Conservation (phyloP, 1,284 basidiomycete genomes). For the Ceratobasidium sp. region DNA sequence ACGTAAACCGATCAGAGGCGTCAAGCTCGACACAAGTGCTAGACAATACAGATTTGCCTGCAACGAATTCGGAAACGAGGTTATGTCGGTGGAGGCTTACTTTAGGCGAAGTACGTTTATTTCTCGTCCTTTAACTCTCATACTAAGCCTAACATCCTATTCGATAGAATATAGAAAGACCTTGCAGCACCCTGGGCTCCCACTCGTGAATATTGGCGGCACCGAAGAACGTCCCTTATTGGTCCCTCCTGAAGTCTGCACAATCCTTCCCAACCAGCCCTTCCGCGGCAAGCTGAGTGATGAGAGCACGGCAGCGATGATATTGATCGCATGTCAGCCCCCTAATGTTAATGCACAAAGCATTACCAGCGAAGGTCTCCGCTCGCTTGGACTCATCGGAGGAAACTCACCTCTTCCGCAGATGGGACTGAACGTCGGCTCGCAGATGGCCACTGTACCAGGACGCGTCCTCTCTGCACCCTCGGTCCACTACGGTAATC, state of each 20-base stretch:
- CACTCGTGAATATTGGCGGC: constrained; percentile 73
- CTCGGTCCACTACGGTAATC: constrained; percentile 67
- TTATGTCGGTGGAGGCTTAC: constrained; percentile 72
- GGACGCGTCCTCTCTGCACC: constrained; percentile 75
- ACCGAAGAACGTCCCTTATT: constrained; percentile 63
- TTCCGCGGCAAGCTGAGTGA: constrained; percentile 76
- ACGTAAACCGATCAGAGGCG: constrained; percentile 65
- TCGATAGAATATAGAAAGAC: constrained; percentile 69
- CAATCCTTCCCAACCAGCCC: constrained; percentile 75
- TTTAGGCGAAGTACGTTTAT: constrained; percentile 69
- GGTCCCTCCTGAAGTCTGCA: constrained; percentile 77
- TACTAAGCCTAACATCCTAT: background rate
- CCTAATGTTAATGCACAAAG: constrained; percentile 74
- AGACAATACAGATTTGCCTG: constrained; percentile 68
- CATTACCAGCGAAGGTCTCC: constrained; percentile 69
- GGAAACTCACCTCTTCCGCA: constrained; percentile 61
- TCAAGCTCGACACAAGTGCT: constrained; percentile 56
- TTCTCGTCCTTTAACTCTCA: background rate
- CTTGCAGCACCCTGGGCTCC: constrained; percentile 64
- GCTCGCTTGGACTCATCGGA: constrained; percentile 69
- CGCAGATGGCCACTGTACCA: constrained; percentile 78
- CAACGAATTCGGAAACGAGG: constrained; percentile 62
- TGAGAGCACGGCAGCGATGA: constrained; percentile 77
- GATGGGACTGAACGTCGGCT: constrained; percentile 73
- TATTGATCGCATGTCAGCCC: constrained; percentile 72